A percentile compares a stretch with the other conserved stretches of the same genome.
phyloP scores from a whole-genome alignment of 345 rosid species.

The Citrus mangshanensis region DNA sequence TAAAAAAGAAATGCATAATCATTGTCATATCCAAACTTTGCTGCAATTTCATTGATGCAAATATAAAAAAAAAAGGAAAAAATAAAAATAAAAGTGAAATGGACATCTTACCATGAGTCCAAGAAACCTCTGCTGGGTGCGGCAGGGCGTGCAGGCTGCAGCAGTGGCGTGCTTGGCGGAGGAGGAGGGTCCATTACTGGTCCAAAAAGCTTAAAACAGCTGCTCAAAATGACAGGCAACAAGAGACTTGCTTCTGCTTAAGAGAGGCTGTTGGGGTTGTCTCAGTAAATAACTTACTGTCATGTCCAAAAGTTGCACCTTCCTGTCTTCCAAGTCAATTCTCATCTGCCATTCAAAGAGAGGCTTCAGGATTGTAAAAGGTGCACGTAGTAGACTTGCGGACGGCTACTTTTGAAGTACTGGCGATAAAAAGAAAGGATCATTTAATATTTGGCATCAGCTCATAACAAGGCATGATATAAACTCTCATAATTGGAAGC shows the following conservation, averaged over 20 bases:
- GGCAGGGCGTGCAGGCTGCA: conserved; percentile 28
- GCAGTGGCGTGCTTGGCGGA: conserved; percentile 37
- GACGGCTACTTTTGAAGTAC: neutral
- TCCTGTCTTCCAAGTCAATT: conserved; percentile 16
- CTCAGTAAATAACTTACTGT: neutral
- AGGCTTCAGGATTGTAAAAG: neutral
- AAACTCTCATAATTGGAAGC: no score
- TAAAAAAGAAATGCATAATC: neutral
- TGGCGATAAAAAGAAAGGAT: no score
- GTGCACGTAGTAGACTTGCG: conserved; percentile 1
- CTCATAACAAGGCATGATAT: no score
- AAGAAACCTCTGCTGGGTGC: conserved; percentile 26
- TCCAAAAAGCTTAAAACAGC: neutral
- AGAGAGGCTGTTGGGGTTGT: neutral
- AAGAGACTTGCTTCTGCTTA: neutral
- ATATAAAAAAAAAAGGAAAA: neutral
- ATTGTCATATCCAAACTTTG: conserved; percentile 1
- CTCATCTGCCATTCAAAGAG: conserved; percentile 35
- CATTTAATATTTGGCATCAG: no score
- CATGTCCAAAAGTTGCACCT: neutral
- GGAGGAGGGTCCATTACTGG: conserved; percentile 40
- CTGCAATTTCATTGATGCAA: neutral
- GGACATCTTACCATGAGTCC: conserved; percentile 38
- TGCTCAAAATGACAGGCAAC: neutral
- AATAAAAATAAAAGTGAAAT: neutral